Evolutionary conservation across 768 basidiomycete species (phyloP), one percentile per base, ranked within the genome.

Genomic region (Lentinula detonsa): DNA sequence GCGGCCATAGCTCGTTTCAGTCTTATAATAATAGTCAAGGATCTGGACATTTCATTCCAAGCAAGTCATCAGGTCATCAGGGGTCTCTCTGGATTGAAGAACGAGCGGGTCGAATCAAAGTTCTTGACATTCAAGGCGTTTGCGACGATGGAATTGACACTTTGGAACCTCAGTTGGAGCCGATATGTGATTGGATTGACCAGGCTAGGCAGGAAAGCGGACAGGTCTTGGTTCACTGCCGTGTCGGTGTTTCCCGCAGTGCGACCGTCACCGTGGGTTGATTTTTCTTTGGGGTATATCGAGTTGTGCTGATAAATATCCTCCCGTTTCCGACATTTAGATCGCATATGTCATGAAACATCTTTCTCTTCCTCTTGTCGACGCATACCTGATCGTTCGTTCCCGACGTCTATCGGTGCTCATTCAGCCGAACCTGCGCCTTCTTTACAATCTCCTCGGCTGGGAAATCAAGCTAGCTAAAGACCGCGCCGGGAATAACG

Each of bases 341-440:
- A 98, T 98, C 68, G 95, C 95, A 16, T 98, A 98, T 73, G 90
- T 97, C 69, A 98, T 98, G 95, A 92, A 95, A 71, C 86, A 96
- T 69, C 84, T 93, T 21, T 77, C 80, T 23, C 77, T 95, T 50
- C 87, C 91, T 40, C 85, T 98, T 65, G 91, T 95, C 60, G 93
- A 95, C 68, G 93, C 96, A 8, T 98, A 98, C 75, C 80, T 97
- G 65, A 84, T 97, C 64, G 94, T 95, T 40, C 86, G 96, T 60
- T 93, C 92, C 59, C 83, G 95, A 46, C 80, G 96, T 39, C 79
- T 98, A 57, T 95, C 86, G 35, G 93, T 95, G 63, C 80, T 95
- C 65, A 94, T 93, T 63, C 93, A 98, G 76, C 96, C 96, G 18
- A 98, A 97, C 65, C 90, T 98, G 85, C 84, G 93, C n/a, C 76